A percentile compares a stretch with the other conserved stretches of the same genome.
Evolutionary conservation across 108 stramenopile genomes (phyloP).

Genomic region (Aureococcus anophagefferens): DNA sequence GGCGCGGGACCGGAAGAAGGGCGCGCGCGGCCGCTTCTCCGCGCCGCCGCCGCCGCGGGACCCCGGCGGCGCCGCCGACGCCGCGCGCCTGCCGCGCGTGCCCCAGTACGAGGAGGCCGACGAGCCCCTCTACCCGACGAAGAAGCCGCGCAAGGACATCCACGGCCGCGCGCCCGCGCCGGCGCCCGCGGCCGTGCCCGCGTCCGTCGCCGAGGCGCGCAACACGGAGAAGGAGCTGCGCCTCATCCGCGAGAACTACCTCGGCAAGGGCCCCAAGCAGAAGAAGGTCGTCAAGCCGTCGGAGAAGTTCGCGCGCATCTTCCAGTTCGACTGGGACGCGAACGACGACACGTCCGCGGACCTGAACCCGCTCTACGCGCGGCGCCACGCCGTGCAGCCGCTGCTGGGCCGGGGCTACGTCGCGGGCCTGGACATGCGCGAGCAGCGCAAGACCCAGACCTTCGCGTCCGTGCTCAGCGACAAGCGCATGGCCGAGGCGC

Average conservation of each 20-base stretch:
- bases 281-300: conserved; percentile 38
- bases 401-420: conserved; percentile 37
- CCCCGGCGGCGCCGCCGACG: too few species aligned
- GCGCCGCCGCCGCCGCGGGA: neutral
- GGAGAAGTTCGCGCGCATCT: conserved; percentile 52
- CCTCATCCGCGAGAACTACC: conserved; percentile 9
- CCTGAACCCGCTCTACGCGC: conserved; percentile 67
- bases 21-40: neutral
- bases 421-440: conserved; percentile 37
- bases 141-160: neutral
- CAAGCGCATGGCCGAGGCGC: conserved; percentile 11
- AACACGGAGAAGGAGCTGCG: conserved; percentile 25
- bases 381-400: conserved; percentile 25
- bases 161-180: conserved; percentile 13
- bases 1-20: neutral
- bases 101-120: neutral
- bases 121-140: too few species aligned
- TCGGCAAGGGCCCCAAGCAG: conserved; percentile 27
- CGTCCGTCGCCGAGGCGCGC: too few species aligned
- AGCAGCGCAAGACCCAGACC: conserved; percentile 24
- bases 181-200: conserved; percentile 10
- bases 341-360: conserved; percentile 73
- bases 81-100: too few species aligned
- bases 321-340: conserved; percentile 91
- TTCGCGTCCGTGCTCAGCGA: conserved; percentile 24